phyloP scores from a whole-genome alignment of 116 monocot genomes.

The Trichopus zeylanicus region DNA sequence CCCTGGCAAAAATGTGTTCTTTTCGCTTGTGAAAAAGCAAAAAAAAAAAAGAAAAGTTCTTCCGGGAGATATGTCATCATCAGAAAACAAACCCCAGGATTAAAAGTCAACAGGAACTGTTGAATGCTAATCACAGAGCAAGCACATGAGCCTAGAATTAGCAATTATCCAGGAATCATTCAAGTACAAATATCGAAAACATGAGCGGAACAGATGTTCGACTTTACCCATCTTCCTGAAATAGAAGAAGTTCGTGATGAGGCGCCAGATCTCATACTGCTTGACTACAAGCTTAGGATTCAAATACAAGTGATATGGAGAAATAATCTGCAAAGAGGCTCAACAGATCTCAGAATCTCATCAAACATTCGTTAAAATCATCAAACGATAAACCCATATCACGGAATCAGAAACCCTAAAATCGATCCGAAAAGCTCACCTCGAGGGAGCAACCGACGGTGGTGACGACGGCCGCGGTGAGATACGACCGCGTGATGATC shows the following conservation, averaged over 20 bases:
- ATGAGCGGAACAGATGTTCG: no score
- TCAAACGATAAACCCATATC: neutral
- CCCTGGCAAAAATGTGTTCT: no score
- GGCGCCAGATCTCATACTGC: slow-evolving; percentile 88
- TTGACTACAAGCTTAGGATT: slow-evolving; percentile 68
- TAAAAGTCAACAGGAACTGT: no score
- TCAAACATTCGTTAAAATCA: neutral
- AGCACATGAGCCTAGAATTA: no score
- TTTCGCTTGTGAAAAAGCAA: no score
- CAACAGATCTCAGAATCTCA: neutral
- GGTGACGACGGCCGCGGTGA: slow-evolving; percentile 68
- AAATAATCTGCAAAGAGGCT: slow-evolving; percentile 66
- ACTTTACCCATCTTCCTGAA: slow-evolving; percentile 90
- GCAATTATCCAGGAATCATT: no score
- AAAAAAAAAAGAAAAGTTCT: no score
- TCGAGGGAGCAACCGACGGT: slow-evolving; percentile 81
- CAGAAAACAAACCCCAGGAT: no score
- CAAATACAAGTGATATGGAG: slow-evolving; percentile 83
- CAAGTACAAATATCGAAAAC: no score
- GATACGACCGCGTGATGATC: slow-evolving; percentile 74
- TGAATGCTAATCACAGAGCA: no score
- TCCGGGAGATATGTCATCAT: no score
- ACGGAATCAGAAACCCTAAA: neutral
- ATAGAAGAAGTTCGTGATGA: slow-evolving; percentile 85
- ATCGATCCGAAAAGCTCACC: slow-evolving; percentile 9